A percentile compares a stretch with the other conserved stretches of the same genome.
Evolutionary conservation across 768 basidiomycete genomes (phyloP).

Genomic region (Ramaria sp.): DNA sequence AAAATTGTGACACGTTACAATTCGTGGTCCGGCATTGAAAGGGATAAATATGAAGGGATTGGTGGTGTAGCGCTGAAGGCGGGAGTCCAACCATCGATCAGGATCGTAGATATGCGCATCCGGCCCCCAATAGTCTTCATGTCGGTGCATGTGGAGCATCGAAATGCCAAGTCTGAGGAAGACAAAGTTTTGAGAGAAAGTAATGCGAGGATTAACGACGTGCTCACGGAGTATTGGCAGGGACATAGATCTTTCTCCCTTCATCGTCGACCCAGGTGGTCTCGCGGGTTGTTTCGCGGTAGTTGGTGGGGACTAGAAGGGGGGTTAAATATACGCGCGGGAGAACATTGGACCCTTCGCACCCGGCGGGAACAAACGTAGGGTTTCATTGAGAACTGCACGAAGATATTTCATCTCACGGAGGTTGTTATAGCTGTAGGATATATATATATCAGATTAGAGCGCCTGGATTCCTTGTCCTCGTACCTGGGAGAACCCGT

Average conservation of each 20-base stretch:
- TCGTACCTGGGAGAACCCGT: constrained; percentile 12
- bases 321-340: neutral
- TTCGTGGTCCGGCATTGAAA: constrained; percentile 13
- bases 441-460: constrained; percentile 4
- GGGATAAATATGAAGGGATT: constrained; percentile 18
- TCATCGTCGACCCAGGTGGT: constrained; percentile 4
- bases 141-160: constrained; percentile 20
- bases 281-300: constrained; percentile 11
- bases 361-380: constrained; percentile 26
- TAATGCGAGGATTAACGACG: neutral
- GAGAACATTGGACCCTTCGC: neutral
- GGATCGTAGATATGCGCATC: constrained; percentile 25
- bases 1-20: too few relatives aligned
- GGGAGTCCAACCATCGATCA: constrained; percentile 23
- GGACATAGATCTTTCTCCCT: neutral
- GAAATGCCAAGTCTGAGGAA: constrained; percentile 17
- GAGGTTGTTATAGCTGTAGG: neutral
- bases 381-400: constrained; percentile 24
- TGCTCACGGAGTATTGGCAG: neutral
- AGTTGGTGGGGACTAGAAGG: constrained; percentile 22
- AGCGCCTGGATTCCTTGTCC: constrained; percentile 19
- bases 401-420: constrained; percentile 13
- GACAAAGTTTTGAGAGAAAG: neutral
- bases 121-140: constrained; percentile 22
- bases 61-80: constrained; percentile 12